Base-by-base conservation (phyloP, 164 flowering plant species). In the Berberis vulgaris region DNA sequence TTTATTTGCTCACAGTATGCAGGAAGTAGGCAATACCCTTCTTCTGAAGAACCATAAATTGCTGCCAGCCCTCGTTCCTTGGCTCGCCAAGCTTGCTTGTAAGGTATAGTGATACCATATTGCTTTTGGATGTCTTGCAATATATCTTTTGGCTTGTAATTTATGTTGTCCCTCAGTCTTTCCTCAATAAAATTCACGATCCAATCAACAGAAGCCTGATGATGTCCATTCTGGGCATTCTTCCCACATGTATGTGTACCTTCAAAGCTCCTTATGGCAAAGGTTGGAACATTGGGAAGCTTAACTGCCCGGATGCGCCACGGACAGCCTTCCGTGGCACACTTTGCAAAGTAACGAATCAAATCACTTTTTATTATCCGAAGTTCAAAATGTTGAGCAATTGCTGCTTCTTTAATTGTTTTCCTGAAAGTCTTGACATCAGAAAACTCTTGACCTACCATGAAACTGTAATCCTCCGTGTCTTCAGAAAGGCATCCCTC, bases 41-140 rank as follows among this genome's bases (percentile, higher is more conserved):
- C 60, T 7, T 57, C 60, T 40, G 45, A 57, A 57, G 60, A 85
- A 43, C 97, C 97, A 78, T 77, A 83, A 43, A 91, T 85, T 49
- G 89, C 86, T 10, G 86, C 86, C 45, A 91, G 76, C 4, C 87
- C 86, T 40, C 95, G 75, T 66, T 91, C 95, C 73, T 84, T 86
- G 46, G 88, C 97, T 3, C 97, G 80, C 97, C 97, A 91, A 55
- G 97, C 97, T 73, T 91, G 95, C 80, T 88, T 91, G 70, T 91
- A 91, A 0, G 96, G 87, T 61, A 91, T 80, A 6, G 87, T 84
- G 69, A 91, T 85, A 43, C 97, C 97, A 76, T 87, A 82, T 53
- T 82, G 84, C 46, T 77, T 66, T 43, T 88, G 82, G 11, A 91
- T 79, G 60, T 91, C 97, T 59, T 83, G 81, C 68, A 88, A 75